A percentile compares a stretch with the other conserved stretches of the same genome.
These are phyloP conservation scores for Trichoderma sp. DNA, from an alignment of 2,329 filamentous ascomycete genomes.

Conservation along the genomic window DNA sequence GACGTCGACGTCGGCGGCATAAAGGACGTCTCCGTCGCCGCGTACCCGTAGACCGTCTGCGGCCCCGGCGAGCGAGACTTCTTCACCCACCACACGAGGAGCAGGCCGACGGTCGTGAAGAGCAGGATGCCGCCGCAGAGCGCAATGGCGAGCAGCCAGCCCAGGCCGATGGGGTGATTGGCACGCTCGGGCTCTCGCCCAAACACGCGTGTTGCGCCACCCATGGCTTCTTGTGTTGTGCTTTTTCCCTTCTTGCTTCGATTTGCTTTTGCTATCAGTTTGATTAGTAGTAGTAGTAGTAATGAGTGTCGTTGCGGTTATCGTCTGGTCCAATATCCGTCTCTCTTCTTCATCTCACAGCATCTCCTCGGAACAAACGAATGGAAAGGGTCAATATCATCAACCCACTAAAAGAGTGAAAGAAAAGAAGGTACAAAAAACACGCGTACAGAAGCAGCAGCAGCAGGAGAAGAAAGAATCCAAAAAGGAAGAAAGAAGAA, in stretches of 20 bases:
- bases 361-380: not conserved
- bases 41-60: slow-evolving; percentile 35
- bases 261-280: not conserved
- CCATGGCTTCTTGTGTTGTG: not conserved
- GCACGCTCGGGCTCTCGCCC: slow-evolving; percentile 12
- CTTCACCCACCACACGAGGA: slow-evolving; percentile 46
- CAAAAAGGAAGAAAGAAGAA: not conserved
- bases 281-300: not conserved
- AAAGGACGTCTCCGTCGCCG: slow-evolving; percentile 3
- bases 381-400: too few relatives aligned
- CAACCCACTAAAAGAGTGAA: too few relatives aligned
- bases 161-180: slow-evolving; percentile 38
- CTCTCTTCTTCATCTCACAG: not conserved
- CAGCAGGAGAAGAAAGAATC: not conserved
- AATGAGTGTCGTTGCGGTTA: not conserved
- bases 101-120: slow-evolving; percentile 47
- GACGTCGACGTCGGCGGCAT: slow-evolving; percentile 32
- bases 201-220: slow-evolving; percentile 1
- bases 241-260: too few relatives aligned
- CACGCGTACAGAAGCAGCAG: too few relatives aligned
- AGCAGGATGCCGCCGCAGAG: slow-evolving; percentile 52
- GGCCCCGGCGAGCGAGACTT: slow-evolving; percentile 30
- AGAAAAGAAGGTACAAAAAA: too few relatives aligned
- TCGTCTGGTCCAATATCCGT: not conserved
- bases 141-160: slow-evolving; percentile 50